Percentiles rank a stretch among this genome's conserved stretches.
Evolutionary conservation across 306 rosid species (phyloP).

Genomic region (Pyrus communis): DNA sequence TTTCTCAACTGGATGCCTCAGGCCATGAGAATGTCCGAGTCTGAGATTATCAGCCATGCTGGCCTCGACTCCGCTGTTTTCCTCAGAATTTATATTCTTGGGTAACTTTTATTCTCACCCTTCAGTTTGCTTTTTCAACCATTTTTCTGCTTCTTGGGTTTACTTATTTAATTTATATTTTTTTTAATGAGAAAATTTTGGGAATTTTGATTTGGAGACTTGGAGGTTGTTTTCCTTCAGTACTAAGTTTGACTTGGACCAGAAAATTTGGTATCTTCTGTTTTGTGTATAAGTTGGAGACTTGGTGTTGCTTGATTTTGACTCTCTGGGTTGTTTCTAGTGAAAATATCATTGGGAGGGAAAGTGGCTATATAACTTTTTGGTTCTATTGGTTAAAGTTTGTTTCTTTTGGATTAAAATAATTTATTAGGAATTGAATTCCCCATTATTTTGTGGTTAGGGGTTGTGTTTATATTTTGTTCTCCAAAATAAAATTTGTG

Average conservation of each 20-base stretch:
- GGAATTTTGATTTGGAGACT: background rate
- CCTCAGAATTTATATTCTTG: slow-evolving; percentile 82
- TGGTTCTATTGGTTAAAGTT: background rate
- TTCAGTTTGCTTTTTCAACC: background rate
- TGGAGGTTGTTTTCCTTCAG: background rate
- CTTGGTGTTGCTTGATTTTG: background rate
- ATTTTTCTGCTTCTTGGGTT: background rate
- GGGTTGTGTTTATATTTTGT: background rate
- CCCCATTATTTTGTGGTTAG: background rate
- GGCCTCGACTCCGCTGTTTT: slow-evolving; percentile 97
- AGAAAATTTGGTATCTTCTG: background rate
- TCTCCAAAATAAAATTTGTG: background rate
- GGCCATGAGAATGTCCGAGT: slow-evolving; percentile 73
- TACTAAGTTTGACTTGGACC: background rate
- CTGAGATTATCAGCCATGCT: slow-evolving; percentile 80
- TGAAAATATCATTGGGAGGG: background rate
- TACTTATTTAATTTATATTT: too few relatives aligned
- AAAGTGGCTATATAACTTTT: background rate
- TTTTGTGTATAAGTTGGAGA: background rate
- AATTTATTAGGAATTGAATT: too few relatives aligned
- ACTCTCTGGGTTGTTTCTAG: background rate
- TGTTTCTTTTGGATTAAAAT: too few relatives aligned
- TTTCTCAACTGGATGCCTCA: slow-evolving; percentile 97
- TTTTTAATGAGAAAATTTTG: background rate
- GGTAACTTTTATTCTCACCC: slow-evolving; percentile 32